Evolutionary conservation across 1,139 yeast species (phyloP).

Genomic region (Yamadazyma kanchanaburiensis): DNA sequence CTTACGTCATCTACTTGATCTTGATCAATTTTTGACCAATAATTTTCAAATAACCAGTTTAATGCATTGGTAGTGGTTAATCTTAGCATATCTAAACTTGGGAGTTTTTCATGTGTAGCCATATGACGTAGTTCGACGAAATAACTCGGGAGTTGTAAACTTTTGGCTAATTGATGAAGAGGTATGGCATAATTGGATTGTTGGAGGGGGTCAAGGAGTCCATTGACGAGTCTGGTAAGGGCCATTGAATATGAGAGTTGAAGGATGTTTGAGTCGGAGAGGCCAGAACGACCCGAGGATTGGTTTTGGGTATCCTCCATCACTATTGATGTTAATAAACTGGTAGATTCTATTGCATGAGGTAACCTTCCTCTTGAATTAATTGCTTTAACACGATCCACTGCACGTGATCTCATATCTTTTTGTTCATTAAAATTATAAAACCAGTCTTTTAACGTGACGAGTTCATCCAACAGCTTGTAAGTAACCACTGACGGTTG

Average conservation of each 20-base stretch:
- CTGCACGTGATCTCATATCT: constrained; percentile 29
- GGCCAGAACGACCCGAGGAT: too few species aligned
- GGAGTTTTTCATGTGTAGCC: constrained; percentile 87
- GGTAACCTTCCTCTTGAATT: constrained; percentile 42
- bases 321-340: constrained; percentile 53
- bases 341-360: constrained; percentile 54
- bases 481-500: constrained; percentile 58
- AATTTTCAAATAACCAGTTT: constrained; percentile 70
- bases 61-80: constrained; percentile 58
- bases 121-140: constrained; percentile 90
- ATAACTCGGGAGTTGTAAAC: constrained; percentile 66
- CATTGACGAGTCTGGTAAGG: constrained; percentile 84
- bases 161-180: constrained; percentile 67
- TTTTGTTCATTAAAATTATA: constrained; percentile 32
- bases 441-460: constrained; percentile 56
- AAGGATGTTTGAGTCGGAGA: constrained; percentile 28
- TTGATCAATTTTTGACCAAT: constrained; percentile 56
- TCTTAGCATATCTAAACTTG: constrained; percentile 66
- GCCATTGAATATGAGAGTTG: constrained; percentile 72
- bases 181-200: constrained; percentile 79
- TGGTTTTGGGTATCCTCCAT: constrained; percentile 35
- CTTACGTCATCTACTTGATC: constrained; percentile 21
- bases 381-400: constrained; percentile 45
- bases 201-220: constrained; percentile 83
- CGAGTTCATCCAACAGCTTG: constrained; percentile 47